phyloP scores from a whole-genome alignment of 257 asterid genomes.

The Rhazya stricta region DNA sequence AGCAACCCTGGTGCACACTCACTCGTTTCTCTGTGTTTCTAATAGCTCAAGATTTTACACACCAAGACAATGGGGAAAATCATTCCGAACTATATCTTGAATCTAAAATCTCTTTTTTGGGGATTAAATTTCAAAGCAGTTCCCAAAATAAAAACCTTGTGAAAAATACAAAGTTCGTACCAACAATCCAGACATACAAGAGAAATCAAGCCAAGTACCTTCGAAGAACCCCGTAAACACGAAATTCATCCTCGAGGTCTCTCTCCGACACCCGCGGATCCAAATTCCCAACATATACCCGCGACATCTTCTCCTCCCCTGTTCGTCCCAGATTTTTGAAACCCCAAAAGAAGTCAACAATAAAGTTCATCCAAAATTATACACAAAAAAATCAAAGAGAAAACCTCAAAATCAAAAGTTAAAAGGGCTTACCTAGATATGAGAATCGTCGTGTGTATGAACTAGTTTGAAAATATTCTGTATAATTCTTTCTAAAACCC shows the following conservation, averaged over 20 bases:
- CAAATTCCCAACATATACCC: constrained; percentile 48
- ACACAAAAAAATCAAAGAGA: background rate
- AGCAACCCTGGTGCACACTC: too few relatives aligned
- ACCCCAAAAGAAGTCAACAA: background rate
- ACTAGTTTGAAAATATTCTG: background rate
- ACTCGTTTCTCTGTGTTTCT: background rate
- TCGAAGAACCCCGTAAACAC: constrained; percentile 36
- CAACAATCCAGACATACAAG: background rate
- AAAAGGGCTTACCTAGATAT: background rate
- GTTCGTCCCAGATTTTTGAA: background rate
- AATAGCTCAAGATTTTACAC: too few relatives aligned
- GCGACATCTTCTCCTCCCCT: constrained; percentile 23
- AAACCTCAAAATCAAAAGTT: background rate
- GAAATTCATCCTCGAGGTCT: constrained; percentile 48
- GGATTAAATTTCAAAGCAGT: background rate
- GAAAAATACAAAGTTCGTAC: background rate
- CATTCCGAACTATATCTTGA: too few relatives aligned
- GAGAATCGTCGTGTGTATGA: background rate
- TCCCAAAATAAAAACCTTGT: too few relatives aligned
- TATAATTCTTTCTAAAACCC: constrained; percentile 12
- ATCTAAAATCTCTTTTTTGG: background rate
- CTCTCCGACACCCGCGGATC: constrained; percentile 40
- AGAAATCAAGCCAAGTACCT: constrained; percentile 22
- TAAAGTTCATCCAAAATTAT: background rate
- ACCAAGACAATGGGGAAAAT: too few relatives aligned